These are phyloP conservation scores for Brassica cretica DNA, from an alignment of 345 rosid genomes.

Conservation along the genomic window DNA sequence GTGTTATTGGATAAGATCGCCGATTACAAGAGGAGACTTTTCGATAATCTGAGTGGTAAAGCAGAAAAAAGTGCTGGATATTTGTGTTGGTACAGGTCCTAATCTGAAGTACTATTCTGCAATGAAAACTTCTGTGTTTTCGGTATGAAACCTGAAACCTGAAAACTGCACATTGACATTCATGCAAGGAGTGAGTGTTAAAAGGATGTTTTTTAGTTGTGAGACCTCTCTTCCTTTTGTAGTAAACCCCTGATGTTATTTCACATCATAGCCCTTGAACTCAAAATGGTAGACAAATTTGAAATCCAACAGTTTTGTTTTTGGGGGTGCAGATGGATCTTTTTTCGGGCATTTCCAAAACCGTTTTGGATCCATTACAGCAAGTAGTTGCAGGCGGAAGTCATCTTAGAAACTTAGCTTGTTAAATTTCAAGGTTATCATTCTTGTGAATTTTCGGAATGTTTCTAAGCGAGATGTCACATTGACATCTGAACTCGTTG, in stretches of 20 bases:
- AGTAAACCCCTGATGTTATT: not conserved
- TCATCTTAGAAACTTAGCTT: conserved; percentile 37
- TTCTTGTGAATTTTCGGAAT: not conserved
- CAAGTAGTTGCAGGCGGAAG: conserved; percentile 66
- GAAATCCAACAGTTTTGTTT: not conserved
- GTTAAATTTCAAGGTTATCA: not conserved
- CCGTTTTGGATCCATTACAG: conserved; percentile 62
- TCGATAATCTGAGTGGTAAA: conserved; percentile 54
- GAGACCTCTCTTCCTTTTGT: not conserved
- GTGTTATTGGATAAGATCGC: conserved; percentile 43
- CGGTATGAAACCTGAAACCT: conserved; percentile 64
- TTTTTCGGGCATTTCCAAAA: conserved; percentile 51
- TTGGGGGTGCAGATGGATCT: conserved; percentile 60
- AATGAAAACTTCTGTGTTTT: conserved; percentile 47
- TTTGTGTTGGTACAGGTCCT: conserved; percentile 81
- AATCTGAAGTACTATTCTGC: conserved; percentile 63
- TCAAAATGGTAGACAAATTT: no score
- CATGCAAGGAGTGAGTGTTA: conserved; percentile 55
- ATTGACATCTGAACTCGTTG: not conserved
- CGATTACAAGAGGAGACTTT: conserved; percentile 54
- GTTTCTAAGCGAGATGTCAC: not conserved
- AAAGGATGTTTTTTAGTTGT: not conserved
- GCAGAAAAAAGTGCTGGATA: conserved; percentile 65
- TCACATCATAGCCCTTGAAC: no score
- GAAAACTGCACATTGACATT: conserved; percentile 63